Conservation (phyloP, 495 filamentous ascomycete genomes). For the Viridothelium virens region DNA sequence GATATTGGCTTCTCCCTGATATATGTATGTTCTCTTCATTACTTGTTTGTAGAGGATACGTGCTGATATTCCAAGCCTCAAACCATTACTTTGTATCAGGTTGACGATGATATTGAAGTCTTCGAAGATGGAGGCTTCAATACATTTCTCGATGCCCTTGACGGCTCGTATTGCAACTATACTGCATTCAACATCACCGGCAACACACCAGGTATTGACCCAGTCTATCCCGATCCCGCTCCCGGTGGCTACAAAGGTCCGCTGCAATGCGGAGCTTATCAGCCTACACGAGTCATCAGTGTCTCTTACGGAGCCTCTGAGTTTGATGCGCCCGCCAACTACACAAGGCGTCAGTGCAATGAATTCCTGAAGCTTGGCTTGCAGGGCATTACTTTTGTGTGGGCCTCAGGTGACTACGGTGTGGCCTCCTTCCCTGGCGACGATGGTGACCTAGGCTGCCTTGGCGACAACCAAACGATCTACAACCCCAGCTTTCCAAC, state of each 20-base stretch:
- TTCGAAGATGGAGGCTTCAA: slow-evolving; percentile 12
- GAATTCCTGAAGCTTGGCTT: slow-evolving; percentile 28
- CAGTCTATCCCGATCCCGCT: slow-evolving; percentile 18
- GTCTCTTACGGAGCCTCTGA: slow-evolving; percentile 21
- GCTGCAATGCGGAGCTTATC: slow-evolving; percentile 18
- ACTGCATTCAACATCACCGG: slow-evolving; percentile 16
- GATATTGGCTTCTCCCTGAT: background rate
- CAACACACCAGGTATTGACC: slow-evolving; percentile 16
- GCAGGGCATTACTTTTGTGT: slow-evolving; percentile 24
- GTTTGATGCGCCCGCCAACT: slow-evolving; percentile 15
- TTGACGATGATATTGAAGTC: background rate
- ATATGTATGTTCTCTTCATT: background rate
- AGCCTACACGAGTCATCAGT: slow-evolving; percentile 18
- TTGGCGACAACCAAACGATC: slow-evolving; percentile 20
- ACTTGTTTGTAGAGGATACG: background rate
- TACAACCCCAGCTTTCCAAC: slow-evolving; percentile 19
- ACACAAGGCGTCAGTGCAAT: slow-evolving; percentile 23
- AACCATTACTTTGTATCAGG: slow-evolving; percentile 1
- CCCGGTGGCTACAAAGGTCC: slow-evolving; percentile 20
- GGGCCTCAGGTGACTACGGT: slow-evolving; percentile 22
- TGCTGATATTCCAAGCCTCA: background rate
- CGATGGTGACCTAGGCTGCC: slow-evolving; percentile 10
- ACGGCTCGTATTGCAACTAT: slow-evolving; percentile 21
- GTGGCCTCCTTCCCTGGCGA: slow-evolving; percentile 16
- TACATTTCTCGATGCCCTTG: slow-evolving; percentile 20